phyloP scores from a whole-genome alignment of 2,329 filamentous ascomycete species.

The Fusarium sp. region DNA sequence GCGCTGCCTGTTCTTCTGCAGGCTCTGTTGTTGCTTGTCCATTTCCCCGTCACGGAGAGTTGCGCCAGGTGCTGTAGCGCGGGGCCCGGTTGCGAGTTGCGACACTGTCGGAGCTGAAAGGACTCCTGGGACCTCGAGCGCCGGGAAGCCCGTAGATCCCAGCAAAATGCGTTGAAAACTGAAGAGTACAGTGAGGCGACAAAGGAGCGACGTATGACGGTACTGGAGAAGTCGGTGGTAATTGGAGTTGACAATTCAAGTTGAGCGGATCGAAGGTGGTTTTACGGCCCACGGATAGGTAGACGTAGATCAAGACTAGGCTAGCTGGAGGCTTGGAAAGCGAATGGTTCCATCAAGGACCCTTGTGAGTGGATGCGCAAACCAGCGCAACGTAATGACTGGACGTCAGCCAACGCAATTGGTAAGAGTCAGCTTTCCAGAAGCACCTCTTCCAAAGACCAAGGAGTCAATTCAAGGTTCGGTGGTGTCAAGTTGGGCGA shows the following conservation, averaged over 20 bases:
- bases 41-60: conserved; percentile 46
- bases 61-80: conserved; percentile 41
- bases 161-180: conserved; percentile 36
- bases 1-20: conserved; percentile 48
- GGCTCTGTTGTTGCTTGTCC: conserved; percentile 47
- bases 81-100: conserved; percentile 42
- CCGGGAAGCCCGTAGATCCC: conserved; percentile 46
- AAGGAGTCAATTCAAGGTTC: conserved; percentile 11
- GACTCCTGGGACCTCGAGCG: conserved; percentile 45
- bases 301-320: conserved; percentile 40
- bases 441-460: conserved; percentile 19
- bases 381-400: conserved; percentile 16
- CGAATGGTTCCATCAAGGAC: conserved; percentile 47
- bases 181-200: conserved; percentile 11
- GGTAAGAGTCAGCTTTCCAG: conserved; percentile 21
- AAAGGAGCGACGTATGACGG: conserved; percentile 2
- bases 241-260: conserved; percentile 36
- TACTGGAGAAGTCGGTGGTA: conserved; percentile 21
- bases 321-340: conserved; percentile 38
- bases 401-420: conserved; percentile 10
- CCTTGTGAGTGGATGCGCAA: conserved; percentile 38
- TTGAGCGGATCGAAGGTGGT: conserved; percentile 45
- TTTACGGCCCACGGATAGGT: conserved; percentile 44
- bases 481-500: neutral
- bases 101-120: conserved; percentile 36